These are phyloP conservation scores for Rhododendron ovatum DNA, from an alignment of 148 eudicot species.

Conservation along the genomic window DNA sequence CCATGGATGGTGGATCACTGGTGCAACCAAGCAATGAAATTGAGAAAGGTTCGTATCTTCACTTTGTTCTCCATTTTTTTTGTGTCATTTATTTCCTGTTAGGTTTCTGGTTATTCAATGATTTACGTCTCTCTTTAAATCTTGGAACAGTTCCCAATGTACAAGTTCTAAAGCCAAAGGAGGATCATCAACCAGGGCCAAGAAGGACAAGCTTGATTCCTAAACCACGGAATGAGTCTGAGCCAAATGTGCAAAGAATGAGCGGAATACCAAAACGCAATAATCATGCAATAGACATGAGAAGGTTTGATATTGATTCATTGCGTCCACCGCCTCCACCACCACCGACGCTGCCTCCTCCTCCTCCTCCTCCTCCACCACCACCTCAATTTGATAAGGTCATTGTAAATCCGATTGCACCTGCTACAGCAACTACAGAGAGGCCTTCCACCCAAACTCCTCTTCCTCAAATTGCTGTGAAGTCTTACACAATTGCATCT, in stretches of 20 bases:
- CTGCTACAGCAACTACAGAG: constrained; percentile 31
- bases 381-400: constrained; percentile 42
- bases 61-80: background rate
- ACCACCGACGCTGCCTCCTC: constrained; percentile 42
- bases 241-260: constrained; percentile 35
- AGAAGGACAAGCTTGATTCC: constrained; percentile 32
- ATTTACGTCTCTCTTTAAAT: background rate
- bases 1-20: constrained; percentile 26
- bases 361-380: constrained; percentile 23
- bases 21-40: constrained; percentile 37
- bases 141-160: constrained; percentile 43
- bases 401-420: constrained; percentile 46
- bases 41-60: constrained; percentile 45
- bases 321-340: constrained; percentile 65
- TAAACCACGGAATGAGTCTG: constrained; percentile 38
- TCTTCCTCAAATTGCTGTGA: constrained; percentile 61
- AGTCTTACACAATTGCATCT: constrained; percentile 74
- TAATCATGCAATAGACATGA: constrained; percentile 31
- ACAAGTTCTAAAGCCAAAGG: constrained; percentile 40
- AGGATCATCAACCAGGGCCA: constrained; percentile 44
- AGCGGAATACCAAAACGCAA: constrained; percentile 42
- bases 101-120: constrained; percentile 4
- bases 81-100: background rate
- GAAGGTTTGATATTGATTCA: constrained; percentile 58
- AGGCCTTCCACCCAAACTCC: constrained; percentile 40